Percentiles rank a stretch among this genome's conserved stretches.
phyloP scores from a whole-genome alignment of 305 asterid species.

The Petunia hybrid region DNA sequence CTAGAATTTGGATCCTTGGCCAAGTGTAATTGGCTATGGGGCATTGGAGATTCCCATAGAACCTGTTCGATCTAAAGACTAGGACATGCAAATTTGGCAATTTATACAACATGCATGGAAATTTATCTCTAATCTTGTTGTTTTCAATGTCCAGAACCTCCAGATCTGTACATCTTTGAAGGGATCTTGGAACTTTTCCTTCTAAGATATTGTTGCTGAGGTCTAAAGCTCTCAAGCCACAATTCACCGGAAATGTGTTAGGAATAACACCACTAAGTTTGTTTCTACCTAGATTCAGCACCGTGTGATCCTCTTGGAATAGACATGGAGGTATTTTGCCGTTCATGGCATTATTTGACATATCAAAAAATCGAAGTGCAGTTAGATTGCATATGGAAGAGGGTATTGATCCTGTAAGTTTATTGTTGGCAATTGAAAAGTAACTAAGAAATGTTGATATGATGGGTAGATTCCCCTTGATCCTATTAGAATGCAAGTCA shows the following conservation, averaged over 20 bases:
- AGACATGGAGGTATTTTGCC: not conserved
- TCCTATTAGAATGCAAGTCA: not conserved
- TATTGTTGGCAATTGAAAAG: too few relatives aligned
- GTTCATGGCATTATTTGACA: not conserved
- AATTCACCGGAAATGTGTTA: not conserved
- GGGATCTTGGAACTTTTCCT: not conserved
- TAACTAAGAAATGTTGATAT: too few relatives aligned
- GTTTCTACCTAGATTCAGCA: not conserved
- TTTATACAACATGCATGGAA: not conserved
- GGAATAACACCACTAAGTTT: not conserved
- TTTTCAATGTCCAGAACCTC: not conserved
- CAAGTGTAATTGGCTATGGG: not conserved
- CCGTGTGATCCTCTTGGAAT: not conserved
- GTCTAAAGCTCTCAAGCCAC: not conserved
- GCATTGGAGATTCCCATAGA: not conserved
- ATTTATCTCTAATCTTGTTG: not conserved
- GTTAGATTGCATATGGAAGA: not conserved
- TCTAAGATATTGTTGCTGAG: not conserved
- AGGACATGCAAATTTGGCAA: too few relatives aligned
- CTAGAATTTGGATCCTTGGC: not conserved
- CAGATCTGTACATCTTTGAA: not conserved
- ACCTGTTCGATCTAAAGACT: not conserved
- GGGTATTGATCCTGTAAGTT: not conserved
- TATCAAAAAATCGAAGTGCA: not conserved
- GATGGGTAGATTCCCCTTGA: not conserved